Evolutionary conservation across 2,329 filamentous ascomycete genomes (phyloP), one percentile per base, ranked within the genome.

Genomic region (Paecilomyces sp.): DNA sequence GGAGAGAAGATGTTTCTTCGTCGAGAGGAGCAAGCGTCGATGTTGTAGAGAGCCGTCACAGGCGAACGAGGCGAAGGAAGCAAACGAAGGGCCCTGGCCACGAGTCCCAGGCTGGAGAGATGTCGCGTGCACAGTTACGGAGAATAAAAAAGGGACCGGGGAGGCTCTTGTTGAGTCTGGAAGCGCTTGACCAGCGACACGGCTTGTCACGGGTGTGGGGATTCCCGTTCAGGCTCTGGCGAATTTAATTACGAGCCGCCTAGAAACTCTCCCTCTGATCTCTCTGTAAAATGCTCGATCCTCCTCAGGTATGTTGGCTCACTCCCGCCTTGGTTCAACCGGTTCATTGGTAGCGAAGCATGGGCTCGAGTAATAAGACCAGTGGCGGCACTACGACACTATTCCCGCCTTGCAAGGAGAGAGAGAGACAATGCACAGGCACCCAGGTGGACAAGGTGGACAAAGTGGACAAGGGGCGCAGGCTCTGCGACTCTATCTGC

Each of bases 81-180:
- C n/a, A 47, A 47, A 47, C 41, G 41, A 18, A 18, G n/a, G 41
- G 5, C 41, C 41, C 18, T 33, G 31, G 34, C 28, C 13, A 56
- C 36, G 53, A 30, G 36, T 52, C 18, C 31, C n/a, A 30, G 57
- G 15, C 18, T 18, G 55, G 55, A 50, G 51, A 53, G 8, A 53
- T 57, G 55, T 57, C 55, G 55, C 55, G 55, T 57, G 55, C 55
- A 12, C 34, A 36, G 36, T 57, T 57, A 47, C 55, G 55, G 33
- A 56, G 54, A 30, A 33, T 53, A 30, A 30, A 53, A 18, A 53
- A 53, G 24, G 51, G 30, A 54, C 6, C 30, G 2, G 25, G 15
- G 52, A 28, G 52, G 52, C 24, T 31, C 24, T 54, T 7, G 51
- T 33, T 33, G 31, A 33, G 31, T 33, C 31, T 33, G 11, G 31